Percentiles rank a stretch among this genome's conserved stretches.
Conservation (phyloP, 2,329 filamentous ascomycete genomes). For the Clarireedia paspali region DNA sequence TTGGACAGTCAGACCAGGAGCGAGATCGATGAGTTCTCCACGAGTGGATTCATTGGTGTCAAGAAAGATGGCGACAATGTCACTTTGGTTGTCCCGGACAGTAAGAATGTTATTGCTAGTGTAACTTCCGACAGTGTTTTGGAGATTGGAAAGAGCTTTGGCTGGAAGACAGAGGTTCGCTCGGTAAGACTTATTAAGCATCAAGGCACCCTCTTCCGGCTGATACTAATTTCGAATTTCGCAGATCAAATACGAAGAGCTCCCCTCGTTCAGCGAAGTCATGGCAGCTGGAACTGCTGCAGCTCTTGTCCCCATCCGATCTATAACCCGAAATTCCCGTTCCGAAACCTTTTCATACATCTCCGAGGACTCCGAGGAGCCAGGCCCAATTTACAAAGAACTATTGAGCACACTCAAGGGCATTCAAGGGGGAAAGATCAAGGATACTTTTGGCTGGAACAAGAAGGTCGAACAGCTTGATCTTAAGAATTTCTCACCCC, state of each 20-base stretch:
- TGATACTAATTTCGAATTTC: neutral
- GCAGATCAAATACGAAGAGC: constrained; percentile 56
- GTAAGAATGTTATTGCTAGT: constrained; percentile 77
- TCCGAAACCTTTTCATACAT: constrained; percentile 50
- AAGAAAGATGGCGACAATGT: constrained; percentile 39
- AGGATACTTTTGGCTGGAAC: constrained; percentile 47
- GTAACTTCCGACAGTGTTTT: constrained; percentile 76
- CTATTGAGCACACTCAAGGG: constrained; percentile 72
- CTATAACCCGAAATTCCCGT: constrained; percentile 62
- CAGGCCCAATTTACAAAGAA: constrained; percentile 65
- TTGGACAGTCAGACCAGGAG: constrained; percentile 77
- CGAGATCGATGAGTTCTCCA: constrained; percentile 94
- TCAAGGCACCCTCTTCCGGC: no score
- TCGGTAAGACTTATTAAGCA: constrained; percentile 40
- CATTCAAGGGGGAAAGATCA: constrained; percentile 73
- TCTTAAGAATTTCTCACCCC: constrained; percentile 20
- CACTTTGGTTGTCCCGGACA: constrained; percentile 72
- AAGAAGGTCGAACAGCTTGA: constrained; percentile 25
- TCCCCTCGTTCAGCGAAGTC: constrained; percentile 62
- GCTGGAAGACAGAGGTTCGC: constrained; percentile 77
- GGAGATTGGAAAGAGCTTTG: constrained; percentile 67
- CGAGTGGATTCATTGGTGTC: constrained; percentile 84
- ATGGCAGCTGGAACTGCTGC: constrained; percentile 90
- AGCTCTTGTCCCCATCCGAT: constrained; percentile 83
- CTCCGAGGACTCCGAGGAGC: constrained; percentile 50